Evolutionary conservation across 192 early-diverging fungal species (phyloP).

Genomic region (Kickxella alabastrina): DNA sequence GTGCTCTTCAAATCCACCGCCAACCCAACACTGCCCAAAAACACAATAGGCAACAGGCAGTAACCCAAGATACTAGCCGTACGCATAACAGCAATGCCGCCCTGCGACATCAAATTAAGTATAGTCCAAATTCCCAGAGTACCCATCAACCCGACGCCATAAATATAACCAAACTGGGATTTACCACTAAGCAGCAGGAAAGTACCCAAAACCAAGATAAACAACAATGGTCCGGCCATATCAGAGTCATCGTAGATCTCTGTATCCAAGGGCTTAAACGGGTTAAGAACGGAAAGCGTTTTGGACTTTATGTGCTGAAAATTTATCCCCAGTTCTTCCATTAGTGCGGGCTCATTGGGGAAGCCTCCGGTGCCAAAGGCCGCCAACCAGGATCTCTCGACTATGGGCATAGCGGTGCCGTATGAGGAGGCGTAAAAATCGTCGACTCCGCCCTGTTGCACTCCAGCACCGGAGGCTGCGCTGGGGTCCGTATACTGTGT

Average conservation of each 20-base stretch:
- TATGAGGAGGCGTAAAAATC: constrained; percentile 51
- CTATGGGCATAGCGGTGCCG: constrained; percentile 43
- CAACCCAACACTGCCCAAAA: constrained; percentile 75
- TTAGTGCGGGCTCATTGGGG: constrained; percentile 86
- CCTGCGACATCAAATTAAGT: constrained; percentile 90
- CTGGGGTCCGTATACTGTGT: constrained; percentile 47
- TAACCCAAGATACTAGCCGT: constrained; percentile 96
- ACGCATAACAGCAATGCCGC: constrained; percentile 78
- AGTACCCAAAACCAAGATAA: constrained; percentile 85
- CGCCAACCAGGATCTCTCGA: constrained; percentile 49
- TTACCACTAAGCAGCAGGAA: constrained; percentile 89
- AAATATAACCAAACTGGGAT: constrained; percentile 96
- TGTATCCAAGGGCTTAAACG: constrained; percentile 65
- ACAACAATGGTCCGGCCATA: constrained; percentile 90
- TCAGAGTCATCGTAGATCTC: constrained; percentile 96
- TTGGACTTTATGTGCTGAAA: constrained; percentile 88
- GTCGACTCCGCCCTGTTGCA: constrained; percentile 38
- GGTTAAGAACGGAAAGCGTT: constrained; percentile 82
- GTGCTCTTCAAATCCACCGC: constrained; percentile 65
- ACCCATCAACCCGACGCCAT: constrained; percentile 88
- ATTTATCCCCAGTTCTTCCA: constrained; percentile 96
- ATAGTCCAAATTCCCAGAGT: constrained; percentile 80
- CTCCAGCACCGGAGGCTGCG: constrained; percentile 13
- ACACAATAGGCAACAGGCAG: constrained; percentile 91
- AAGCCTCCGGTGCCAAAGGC: constrained; percentile 93